Evolutionary conservation across 305 asterid genomes (phyloP).

Genomic region (Fraxinus dipetala): DNA sequence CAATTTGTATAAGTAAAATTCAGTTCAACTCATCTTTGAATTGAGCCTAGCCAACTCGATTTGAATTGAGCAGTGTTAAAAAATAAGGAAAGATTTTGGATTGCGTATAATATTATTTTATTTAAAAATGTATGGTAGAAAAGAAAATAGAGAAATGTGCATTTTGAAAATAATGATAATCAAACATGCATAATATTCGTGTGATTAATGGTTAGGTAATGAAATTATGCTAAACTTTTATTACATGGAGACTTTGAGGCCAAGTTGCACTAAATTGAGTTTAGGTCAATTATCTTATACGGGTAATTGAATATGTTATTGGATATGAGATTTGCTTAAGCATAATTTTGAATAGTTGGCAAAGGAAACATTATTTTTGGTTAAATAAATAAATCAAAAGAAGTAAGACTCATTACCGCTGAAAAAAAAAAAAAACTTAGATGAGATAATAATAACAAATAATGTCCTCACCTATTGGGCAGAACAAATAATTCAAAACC

Average conservation of each 20-base stretch:
- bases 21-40: no score
- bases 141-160: no score
- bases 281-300: slow-evolving; percentile 23
- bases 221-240: slow-evolving; percentile 8
- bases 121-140: no score
- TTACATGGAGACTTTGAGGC: slow-evolving; percentile 43
- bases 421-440: no score
- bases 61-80: no score
- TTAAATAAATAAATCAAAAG: neutral
- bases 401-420: neutral
- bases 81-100: neutral
- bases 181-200: neutral
- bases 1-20: no score
- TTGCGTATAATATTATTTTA: no score
- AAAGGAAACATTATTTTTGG: slow-evolving; percentile 1
- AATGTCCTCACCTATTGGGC: no score
- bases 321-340: slow-evolving; percentile 24
- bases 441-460: no score
- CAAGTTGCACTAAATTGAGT: slow-evolving; percentile 28
- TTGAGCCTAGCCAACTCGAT: no score
- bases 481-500: no score
- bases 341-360: slow-evolving; percentile 17
- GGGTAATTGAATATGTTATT: slow-evolving; percentile 13
- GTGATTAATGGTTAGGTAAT: neutral
- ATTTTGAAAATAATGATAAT: no score